Evolutionary conservation across 179 eudicot genomes (phyloP).

Genomic region (Monotropa hypopitys): DNA sequence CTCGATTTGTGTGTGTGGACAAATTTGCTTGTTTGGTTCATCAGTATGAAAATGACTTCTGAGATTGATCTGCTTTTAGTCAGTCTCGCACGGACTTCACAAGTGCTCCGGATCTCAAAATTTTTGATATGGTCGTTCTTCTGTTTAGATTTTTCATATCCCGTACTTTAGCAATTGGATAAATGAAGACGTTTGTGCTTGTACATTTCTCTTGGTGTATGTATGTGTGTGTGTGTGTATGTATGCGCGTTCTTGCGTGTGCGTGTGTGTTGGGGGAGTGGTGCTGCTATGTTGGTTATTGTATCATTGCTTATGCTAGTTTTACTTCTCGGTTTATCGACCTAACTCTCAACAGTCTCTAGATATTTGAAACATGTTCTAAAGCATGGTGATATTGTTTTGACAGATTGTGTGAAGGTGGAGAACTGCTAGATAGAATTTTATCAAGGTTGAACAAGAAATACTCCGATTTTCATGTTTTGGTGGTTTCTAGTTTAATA

Average conservation of each 20-base stretch:
- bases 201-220: no score
- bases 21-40: not conserved
- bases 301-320: not conserved
- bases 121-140: not conserved
- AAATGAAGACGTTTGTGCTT: not conserved
- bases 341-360: not conserved
- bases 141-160: not conserved
- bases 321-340: not conserved
- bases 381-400: not conserved
- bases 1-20: not conserved
- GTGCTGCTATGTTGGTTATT: not conserved
- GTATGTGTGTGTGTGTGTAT: not conserved
- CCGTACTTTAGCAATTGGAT: not conserved
- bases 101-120: not conserved
- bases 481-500: not conserved
- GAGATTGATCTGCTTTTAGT: not conserved
- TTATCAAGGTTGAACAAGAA: slow-evolving; percentile 44
- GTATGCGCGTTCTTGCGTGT: no score
- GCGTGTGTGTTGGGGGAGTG: not conserved
- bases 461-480: slow-evolving; percentile 4
- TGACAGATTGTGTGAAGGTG: slow-evolving; percentile 83
- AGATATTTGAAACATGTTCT: not conserved
- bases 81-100: not conserved
- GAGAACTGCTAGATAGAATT: slow-evolving; percentile 75
- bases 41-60: not conserved